phyloP scores from a whole-genome alignment of 768 basidiomycete genomes.

The Rhodosporidiobolus sp. region DNA sequence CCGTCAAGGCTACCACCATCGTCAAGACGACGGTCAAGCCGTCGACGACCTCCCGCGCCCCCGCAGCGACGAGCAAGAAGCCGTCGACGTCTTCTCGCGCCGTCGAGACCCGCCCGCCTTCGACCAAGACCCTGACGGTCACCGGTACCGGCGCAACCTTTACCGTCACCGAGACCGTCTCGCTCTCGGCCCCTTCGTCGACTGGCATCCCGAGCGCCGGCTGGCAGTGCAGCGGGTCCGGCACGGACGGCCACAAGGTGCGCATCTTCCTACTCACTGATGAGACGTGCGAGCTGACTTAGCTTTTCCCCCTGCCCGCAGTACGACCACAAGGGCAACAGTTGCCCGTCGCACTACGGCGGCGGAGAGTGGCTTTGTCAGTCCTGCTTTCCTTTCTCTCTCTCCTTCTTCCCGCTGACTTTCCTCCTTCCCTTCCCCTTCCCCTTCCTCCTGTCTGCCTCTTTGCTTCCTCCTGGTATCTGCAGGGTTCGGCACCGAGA shows the following conservation, averaged over 20 bases:
- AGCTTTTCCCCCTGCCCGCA: too few relatives aligned
- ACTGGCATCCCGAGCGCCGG: neutral
- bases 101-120: neutral
- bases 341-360: neutral
- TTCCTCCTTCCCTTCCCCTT: too few relatives aligned
- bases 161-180: conserved; percentile 15
- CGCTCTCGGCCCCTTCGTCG: neutral
- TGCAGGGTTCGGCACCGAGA: neutral
- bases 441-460: too few relatives aligned
- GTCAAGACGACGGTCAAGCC: too few relatives aligned
- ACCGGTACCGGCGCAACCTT: neutral
- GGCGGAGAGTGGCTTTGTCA: neutral
- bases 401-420: neutral
- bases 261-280: too few relatives aligned
- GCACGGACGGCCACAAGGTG: neutral
- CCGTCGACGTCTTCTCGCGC: too few relatives aligned
- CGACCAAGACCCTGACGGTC: neutral
- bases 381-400: too few relatives aligned
- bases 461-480: too few relatives aligned
- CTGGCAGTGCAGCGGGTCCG: neutral
- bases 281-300: too few relatives aligned
- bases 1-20: too few relatives aligned
- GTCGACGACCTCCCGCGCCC: neutral
- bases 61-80: neutral
- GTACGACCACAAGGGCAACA: conserved; percentile 3